Conservation (phyloP, 179 eudicot species). For the Spinacia oleracea region DNA sequence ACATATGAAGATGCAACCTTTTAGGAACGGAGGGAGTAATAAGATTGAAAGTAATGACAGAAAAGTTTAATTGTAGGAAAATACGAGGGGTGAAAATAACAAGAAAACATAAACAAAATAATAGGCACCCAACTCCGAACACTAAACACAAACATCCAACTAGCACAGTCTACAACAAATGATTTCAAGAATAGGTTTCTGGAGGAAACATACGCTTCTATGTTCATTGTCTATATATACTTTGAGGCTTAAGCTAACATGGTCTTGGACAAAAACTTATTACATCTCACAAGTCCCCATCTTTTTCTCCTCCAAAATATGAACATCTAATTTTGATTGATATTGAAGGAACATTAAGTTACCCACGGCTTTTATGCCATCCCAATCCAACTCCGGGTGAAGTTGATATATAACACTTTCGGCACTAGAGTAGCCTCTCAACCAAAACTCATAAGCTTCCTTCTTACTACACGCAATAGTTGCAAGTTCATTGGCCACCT, state of each 20-base stretch:
- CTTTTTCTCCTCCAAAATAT: not conserved
- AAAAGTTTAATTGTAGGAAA: too few relatives aligned
- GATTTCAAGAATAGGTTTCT: too few relatives aligned
- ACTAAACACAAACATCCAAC: too few relatives aligned
- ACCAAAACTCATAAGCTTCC: not conserved
- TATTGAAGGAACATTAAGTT: not conserved
- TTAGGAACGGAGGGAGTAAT: too few relatives aligned
- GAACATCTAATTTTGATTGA: not conserved
- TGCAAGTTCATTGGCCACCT: constrained; percentile 2
- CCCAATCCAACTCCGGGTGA: not conserved
- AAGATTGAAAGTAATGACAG: too few relatives aligned
- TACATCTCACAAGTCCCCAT: not conserved
- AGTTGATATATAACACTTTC: not conserved
- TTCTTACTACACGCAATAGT: not conserved
- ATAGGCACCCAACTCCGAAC: too few relatives aligned
- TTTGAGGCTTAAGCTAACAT: not conserved
- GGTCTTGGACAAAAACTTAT: not conserved
- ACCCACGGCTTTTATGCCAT: not conserved
- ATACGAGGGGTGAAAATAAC: too few relatives aligned
- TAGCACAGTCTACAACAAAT: too few relatives aligned
- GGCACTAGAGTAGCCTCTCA: not conserved
- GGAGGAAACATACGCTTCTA: too few relatives aligned
- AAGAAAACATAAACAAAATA: too few relatives aligned
- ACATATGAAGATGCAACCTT: too few relatives aligned
- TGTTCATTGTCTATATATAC: too few relatives aligned